Conservation (phyloP, 768 basidiomycete species). For the Psilocybe tampanensis region DNA sequence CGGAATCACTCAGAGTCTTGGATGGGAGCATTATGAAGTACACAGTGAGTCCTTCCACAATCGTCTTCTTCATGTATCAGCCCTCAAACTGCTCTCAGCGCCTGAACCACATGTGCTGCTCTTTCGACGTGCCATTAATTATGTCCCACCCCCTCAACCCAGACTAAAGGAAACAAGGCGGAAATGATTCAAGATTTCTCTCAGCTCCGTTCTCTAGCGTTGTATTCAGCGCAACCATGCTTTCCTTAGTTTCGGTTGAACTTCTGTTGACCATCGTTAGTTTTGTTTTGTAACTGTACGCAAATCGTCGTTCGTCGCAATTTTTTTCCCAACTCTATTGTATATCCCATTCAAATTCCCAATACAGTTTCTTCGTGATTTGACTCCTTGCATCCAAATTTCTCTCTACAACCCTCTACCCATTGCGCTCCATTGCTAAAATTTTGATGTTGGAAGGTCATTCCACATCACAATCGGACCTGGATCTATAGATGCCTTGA, state of each 20-base stretch:
- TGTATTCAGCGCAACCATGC: slow-evolving; percentile 6
- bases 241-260: slow-evolving; percentile 14
- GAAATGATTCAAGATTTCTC: slow-evolving; percentile 34
- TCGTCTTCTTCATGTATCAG: background rate
- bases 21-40: slow-evolving; percentile 98
- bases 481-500: slow-evolving; percentile 59
- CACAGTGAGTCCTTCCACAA: slow-evolving; percentile 60
- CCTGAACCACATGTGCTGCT: slow-evolving; percentile 94
- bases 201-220: background rate
- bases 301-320: slow-evolving; percentile 18
- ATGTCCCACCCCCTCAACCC: slow-evolving; percentile 48
- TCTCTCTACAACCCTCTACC: background rate
- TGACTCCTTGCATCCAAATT: background rate
- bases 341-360: slow-evolving; percentile 15
- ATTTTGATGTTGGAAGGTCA: slow-evolving; percentile 54
- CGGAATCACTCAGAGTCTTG: slow-evolving; percentile 93
- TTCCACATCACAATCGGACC: slow-evolving; percentile 74
- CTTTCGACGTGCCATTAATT: slow-evolving; percentile 82
- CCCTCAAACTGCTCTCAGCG: slow-evolving; percentile 43
- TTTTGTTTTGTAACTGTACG: slow-evolving; percentile 20
- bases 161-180: slow-evolving; percentile 40
- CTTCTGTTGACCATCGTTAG: slow-evolving; percentile 12
- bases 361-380: background rate
- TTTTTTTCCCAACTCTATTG: slow-evolving; percentile 17
- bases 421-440: slow-evolving; percentile 11